phyloP scores from a whole-genome alignment of 83 land plant genomes.

The Picea abies region DNA sequence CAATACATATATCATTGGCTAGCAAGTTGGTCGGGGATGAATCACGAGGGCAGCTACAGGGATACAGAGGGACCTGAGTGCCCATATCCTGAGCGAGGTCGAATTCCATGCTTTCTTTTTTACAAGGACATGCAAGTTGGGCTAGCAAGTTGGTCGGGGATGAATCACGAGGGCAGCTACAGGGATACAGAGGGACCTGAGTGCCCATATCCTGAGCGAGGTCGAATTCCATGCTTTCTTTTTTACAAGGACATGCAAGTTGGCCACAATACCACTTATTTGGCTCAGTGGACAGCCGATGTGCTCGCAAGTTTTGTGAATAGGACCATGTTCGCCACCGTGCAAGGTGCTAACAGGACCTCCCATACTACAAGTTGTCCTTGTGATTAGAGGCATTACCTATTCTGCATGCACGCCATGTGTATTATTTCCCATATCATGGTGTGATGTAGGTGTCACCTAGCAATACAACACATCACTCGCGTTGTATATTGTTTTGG shows the following conservation, averaged over 20 bases:
- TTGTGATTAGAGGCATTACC: too few species aligned
- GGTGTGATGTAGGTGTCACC: too few species aligned
- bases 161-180: conserved; percentile 54
- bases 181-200: conserved; percentile 42
- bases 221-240: conserved; percentile 12
- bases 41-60: conserved; percentile 51
- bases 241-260: conserved; percentile 28
- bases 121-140: conserved; percentile 30
- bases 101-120: conserved; percentile 17
- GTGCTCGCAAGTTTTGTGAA: conserved; percentile 16
- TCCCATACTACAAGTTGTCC: too few species aligned
- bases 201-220: conserved; percentile 14
- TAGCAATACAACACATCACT: too few species aligned
- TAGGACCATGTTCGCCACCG: not conserved
- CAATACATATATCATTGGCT: conserved; percentile 50
- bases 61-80: conserved; percentile 42
- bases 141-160: conserved; percentile 43
- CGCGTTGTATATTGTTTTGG: too few species aligned
- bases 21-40: conserved; percentile 42
- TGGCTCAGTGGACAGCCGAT: conserved; percentile 27
- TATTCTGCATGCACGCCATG: too few species aligned
- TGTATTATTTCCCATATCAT: too few species aligned
- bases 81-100: not conserved
- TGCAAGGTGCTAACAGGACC: too few species aligned
- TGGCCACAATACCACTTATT: conserved; percentile 27